phyloP scores from a whole-genome alignment of 768 basidiomycete species.

The Termitomyces sp. region DNA sequence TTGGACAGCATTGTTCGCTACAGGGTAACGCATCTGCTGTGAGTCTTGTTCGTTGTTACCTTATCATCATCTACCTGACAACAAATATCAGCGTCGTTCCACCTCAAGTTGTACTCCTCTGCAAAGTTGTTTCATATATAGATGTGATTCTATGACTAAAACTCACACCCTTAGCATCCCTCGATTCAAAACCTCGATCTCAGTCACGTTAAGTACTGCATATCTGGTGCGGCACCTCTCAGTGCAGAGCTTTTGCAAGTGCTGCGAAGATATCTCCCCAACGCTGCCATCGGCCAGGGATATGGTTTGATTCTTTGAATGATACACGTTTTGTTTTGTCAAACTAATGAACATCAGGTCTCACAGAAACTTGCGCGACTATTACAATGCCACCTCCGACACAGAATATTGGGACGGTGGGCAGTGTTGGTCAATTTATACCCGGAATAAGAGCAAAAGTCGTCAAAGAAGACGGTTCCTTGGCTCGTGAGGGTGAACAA shows the following conservation, averaged over 20 bases:
- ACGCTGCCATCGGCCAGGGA: slow-evolving; percentile 60
- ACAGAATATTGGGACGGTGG: slow-evolving; percentile 41
- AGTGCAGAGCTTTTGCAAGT: slow-evolving; percentile 47
- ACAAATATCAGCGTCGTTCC: slow-evolving; percentile 45
- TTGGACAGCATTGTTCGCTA: slow-evolving; percentile 50
- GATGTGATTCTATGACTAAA: slow-evolving; percentile 1
- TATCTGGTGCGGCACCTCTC: slow-evolving; percentile 61
- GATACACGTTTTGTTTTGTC: not conserved
- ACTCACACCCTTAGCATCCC: slow-evolving; percentile 35
- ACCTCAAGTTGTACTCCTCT: slow-evolving; percentile 59
- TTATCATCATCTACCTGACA: not conserved
- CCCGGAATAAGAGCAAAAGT: slow-evolving; percentile 54
- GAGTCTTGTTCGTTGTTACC: slow-evolving; percentile 12
- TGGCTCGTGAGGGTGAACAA: slow-evolving; percentile 50
- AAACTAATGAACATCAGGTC: slow-evolving; percentile 29
- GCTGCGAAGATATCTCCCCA: slow-evolving; percentile 43
- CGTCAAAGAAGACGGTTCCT: slow-evolving; percentile 49
- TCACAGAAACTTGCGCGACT: slow-evolving; percentile 59
- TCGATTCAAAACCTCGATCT: slow-evolving; percentile 43
- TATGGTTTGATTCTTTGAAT: slow-evolving; percentile 34
- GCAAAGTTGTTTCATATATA: slow-evolving; percentile 37
- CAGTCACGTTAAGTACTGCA: slow-evolving; percentile 41
- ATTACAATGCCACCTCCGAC: slow-evolving; percentile 39
- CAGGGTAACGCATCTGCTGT: slow-evolving; percentile 53
- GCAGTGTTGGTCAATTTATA: slow-evolving; percentile 52